Evolutionary conservation across 495 filamentous ascomycete species (phyloP), one percentile per base, ranked within the genome.

Genomic region (Hypoxylon crocopeplum): DNA sequence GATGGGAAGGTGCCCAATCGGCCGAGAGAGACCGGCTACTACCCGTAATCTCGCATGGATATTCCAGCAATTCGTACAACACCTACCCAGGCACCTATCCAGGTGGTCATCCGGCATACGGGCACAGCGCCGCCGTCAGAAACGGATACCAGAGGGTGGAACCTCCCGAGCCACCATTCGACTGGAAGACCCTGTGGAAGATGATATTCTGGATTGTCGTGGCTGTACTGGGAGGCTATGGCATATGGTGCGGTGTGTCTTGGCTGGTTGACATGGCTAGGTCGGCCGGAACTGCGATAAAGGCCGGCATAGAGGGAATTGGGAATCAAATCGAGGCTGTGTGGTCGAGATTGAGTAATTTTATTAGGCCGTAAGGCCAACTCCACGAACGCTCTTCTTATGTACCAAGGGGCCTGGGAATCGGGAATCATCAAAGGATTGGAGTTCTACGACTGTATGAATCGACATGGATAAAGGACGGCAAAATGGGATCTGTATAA

Each of bases 401-500:
- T 27, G 3, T 27, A 8, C 24, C 3, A 4, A 27, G 4, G 24
- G 24, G 37, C 12, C 25, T 58, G n/a, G n/a, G n/a, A n/a, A n/a
- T n/a, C n/a, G n/a, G n/a, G n/a, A n/a, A n/a, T n/a, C n/a, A n/a
- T n/a, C n/a, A n/a, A n/a, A n/a, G n/a, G 7, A 13, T 12, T 51
- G 12, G 37, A 25, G 40, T 17, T 12, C 36, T 11, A 41, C 36
- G 29, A 52, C n/a, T 50, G 41, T 41, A 50, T 17, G 46, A 39
- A 29, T 17, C 12, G 24, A 19, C 3, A 56, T 47, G 19, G 38
- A 20, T n/a, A 8, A 29, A 5, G 32, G 38, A 11, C 3, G 29
- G 27, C 5, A 50, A 34, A 29, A 40, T 1, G 38, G 22, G 54
- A 56, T 56, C 19, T 62, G 59, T 56, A 62, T 22, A 15, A 48